Base-by-base conservation (phyloP, 1,284 basidiomycete genomes). In the Coriolopsis trogii region DNA sequence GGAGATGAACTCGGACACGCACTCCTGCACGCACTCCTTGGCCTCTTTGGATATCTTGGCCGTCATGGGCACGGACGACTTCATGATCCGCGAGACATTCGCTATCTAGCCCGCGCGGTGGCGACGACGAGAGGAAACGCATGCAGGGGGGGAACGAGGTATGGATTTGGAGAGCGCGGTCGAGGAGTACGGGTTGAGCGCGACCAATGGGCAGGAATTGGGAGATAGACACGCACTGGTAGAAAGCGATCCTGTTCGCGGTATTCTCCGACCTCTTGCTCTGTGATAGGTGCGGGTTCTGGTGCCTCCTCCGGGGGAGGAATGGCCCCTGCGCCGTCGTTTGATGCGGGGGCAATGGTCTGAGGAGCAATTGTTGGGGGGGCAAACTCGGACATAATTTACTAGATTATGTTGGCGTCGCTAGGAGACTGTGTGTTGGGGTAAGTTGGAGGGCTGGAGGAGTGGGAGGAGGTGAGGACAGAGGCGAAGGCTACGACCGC, bases 21-120 rank as follows among this genome's bases (percentile, higher is more conserved):
- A 96, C 71, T 96, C 93, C 71, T 97, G 95, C 40, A 97, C 92
- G 70, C 91, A 94, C 72, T 97, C 94, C 70, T 98, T 98, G 21
- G 95, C 93, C 72, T 97, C 95, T 70, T 96, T 96, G 3, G 93
- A 92, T 62, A 98, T 95, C 73, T 98, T 98, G 18, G 94, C 93
- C n/a, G 91, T 91, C 1, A 85, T 77, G 0, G 95, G 95, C 2
- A 98, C 84, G 2, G 90, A 80, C 29, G 85, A 76, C 68, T 97
- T 97, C 95, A 98, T 98, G 64, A 98, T 95, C 4, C 95, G 82
- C 15, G 93, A 87, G 12, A 98, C 94, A 68, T 98, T 98, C 44
- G 95, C 95, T 58, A 98, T 97, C 93, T 95, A 50, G 2, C 4
- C 15, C 3, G 15, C 2, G 16, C n/a, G 33, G 3, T n/a, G 16